Evolutionary conservation across 2,329 filamentous ascomycete species (phyloP), one percentile per base, ranked within the genome.

Genomic region (Penicillium oxalicum): DNA sequence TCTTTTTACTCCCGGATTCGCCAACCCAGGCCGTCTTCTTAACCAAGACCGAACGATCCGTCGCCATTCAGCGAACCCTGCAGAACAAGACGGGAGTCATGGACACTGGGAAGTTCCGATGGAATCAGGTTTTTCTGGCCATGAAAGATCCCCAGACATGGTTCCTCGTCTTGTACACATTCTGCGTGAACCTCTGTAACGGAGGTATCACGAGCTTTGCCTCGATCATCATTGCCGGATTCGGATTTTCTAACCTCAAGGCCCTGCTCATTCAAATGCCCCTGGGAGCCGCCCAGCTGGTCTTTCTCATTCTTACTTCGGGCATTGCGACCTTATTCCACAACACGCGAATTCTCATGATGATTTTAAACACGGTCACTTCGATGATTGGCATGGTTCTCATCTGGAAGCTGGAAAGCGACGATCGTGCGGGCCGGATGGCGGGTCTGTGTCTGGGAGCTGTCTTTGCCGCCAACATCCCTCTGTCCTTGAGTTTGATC

Each of bases 1-100:
- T 51, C 7, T 54, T 51, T 24, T 56, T 61, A 29, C 43, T 59
- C 1, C 54, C 53, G 1, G 53, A 56, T 33, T 53, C 53, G 5
- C 52, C 54, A 1, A 48, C 46, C 9, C 54, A 52, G 27, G 48
- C 37, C 9, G 49, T 65, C 24, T 76, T 74, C 51, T 58, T 76
- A 25, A 69, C 52, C 9, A 61, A 68, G 42, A 61, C 61, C 4
- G 72, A 77, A 50, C 64, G 66, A 7, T 55, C 67, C 2, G 72
- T 82, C 27, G 78, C 77, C 2, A 68, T 79, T 9, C 74, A 76
- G 49, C 72, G 79, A 27, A 75, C 80, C 1, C 65, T 75, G 2
- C 65, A 58, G 8, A 80, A 81, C 57, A 69, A 72, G 34, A 73
- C 77, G 47, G 78, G 78, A 5, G 72, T 80, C 37, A 77, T 78